phyloP scores from a whole-genome alignment of 495 filamentous ascomycete species.

The Trichoderma erinaceum region DNA sequence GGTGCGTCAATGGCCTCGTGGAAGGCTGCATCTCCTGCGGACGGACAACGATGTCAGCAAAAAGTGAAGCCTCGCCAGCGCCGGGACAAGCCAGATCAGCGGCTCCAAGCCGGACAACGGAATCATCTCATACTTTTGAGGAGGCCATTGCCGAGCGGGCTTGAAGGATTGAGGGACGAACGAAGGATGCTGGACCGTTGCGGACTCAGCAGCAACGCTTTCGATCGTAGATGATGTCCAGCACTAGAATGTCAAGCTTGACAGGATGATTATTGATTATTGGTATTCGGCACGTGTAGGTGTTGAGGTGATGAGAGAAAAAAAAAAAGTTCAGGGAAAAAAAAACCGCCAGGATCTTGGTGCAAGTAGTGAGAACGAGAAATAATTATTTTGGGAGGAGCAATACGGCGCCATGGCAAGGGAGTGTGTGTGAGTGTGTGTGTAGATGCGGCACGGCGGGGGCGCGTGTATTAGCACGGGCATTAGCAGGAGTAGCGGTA shows the following conservation, averaged over 20 bases:
- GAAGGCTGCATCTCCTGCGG: conserved; percentile 44
- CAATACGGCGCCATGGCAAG: conserved; percentile 16
- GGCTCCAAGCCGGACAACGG: conserved; percentile 17
- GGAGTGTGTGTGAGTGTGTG: conserved; percentile 22
- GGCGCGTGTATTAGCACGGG: conserved; percentile 12
- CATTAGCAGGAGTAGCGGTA: background rate
- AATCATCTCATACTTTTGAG: conserved; percentile 41
- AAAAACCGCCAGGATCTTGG: conserved; percentile 16
- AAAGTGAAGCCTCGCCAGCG: conserved; percentile 21
- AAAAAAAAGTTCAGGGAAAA: conserved; percentile 15
- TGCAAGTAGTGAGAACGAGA: conserved; percentile 27
- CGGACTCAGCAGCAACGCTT: conserved; percentile 10
- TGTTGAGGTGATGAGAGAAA: conserved; percentile 15
- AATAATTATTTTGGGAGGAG: conserved; percentile 33
- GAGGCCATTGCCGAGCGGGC: conserved; percentile 45
- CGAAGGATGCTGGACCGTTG: conserved; percentile 20
- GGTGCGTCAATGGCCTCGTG: conserved; percentile 45
- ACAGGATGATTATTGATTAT: background rate
- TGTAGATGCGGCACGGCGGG: conserved; percentile 16
- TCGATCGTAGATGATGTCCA: background rate
- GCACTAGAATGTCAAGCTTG: conserved; percentile 15
- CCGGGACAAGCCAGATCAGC: conserved; percentile 27
- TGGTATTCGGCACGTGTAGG: conserved; percentile 4
- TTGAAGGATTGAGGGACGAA: conserved; percentile 21
- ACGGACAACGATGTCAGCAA: conserved; percentile 35